These are phyloP conservation scores for Zasmidium citrigriseum DNA, from an alignment of 2,329 filamentous ascomycete genomes.

Conservation along the genomic window DNA sequence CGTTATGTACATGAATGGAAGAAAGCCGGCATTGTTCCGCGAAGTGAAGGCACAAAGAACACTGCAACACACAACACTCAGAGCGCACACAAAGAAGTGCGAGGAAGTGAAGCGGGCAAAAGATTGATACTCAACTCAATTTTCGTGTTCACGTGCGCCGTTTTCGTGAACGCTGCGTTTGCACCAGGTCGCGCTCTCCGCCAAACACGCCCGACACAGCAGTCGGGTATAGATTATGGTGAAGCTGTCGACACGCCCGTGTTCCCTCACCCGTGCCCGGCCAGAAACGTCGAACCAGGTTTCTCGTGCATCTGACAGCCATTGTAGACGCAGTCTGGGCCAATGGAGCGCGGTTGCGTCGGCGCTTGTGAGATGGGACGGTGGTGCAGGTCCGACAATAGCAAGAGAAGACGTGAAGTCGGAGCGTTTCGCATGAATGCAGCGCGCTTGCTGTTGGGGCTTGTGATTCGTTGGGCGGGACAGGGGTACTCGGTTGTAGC, in stretches of 20 bases:
- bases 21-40: conserved; percentile 14
- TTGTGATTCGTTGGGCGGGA: not conserved
- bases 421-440: not conserved
- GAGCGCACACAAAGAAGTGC: conserved; percentile 1
- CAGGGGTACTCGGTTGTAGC: not conserved
- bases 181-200: conserved; percentile 14
- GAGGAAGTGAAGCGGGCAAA: not conserved
- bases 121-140: not conserved
- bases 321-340: conserved; percentile 7
- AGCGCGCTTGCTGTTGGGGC: not conserved
- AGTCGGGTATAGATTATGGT: conserved; percentile 20
- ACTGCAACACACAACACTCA: conserved; percentile 19
- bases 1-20: conserved; percentile 15
- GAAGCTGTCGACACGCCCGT: conserved; percentile 20
- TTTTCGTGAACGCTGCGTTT: conserved; percentile 8
- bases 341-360: conserved; percentile 16
- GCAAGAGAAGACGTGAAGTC: not conserved
- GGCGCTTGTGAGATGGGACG: conserved; percentile 19
- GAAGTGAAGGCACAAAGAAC: conserved; percentile 10
- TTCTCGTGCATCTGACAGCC: conserved; percentile 1
- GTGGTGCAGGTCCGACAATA: conserved; percentile 21
- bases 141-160: conserved; percentile 10
- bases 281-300: conserved; percentile 10
- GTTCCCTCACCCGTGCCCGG: conserved; percentile 6
- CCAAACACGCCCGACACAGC: conserved; percentile 15